These are phyloP conservation scores for Penicillium sp. DNA, from an alignment of 2,329 filamentous ascomycete genomes.

Conservation along the genomic window DNA sequence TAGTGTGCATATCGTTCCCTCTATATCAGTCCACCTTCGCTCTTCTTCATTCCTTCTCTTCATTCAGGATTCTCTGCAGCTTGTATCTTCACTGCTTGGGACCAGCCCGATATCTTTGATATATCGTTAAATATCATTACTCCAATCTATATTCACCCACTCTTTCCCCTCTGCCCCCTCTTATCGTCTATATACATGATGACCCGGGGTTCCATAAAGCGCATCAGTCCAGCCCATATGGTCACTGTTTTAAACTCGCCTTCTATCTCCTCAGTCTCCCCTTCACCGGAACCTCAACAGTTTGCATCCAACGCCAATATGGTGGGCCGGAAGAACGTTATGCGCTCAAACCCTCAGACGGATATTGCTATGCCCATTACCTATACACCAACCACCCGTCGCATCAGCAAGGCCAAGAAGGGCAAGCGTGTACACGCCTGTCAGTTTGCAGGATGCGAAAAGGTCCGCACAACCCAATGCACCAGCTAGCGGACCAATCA, in stretches of 20 bases:
- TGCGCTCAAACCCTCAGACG: slow-evolving; percentile 31
- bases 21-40: slow-evolving; percentile 28
- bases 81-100: slow-evolving; percentile 8
- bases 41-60: slow-evolving; percentile 20
- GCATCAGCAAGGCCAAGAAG: slow-evolving; percentile 54
- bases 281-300: slow-evolving; percentile 17
- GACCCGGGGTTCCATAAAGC: slow-evolving; percentile 24
- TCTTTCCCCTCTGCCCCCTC: neutral
- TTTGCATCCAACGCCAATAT: slow-evolving; percentile 15
- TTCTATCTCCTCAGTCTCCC: slow-evolving; percentile 17
- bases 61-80: slow-evolving; percentile 15
- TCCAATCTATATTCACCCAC: neutral
- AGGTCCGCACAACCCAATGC: slow-evolving; percentile 36
- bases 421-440: slow-evolving; percentile 52
- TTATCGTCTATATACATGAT: slow-evolving; percentile 16
- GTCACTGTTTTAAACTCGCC: slow-evolving; percentile 25
- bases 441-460: slow-evolving; percentile 48
- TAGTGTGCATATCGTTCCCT: slow-evolving; percentile 14
- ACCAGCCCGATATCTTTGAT: neutral
- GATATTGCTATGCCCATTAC: slow-evolving; percentile 40
- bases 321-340: slow-evolving; percentile 27
- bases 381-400: slow-evolving; percentile 51
- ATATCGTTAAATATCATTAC: slow-evolving; percentile 14
- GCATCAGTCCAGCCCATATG: slow-evolving; percentile 23
- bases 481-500: slow-evolving; percentile 2